Base-by-base conservation (phyloP, 2,329 filamentous ascomycete species). In the Monilinia aucupariae region DNA sequence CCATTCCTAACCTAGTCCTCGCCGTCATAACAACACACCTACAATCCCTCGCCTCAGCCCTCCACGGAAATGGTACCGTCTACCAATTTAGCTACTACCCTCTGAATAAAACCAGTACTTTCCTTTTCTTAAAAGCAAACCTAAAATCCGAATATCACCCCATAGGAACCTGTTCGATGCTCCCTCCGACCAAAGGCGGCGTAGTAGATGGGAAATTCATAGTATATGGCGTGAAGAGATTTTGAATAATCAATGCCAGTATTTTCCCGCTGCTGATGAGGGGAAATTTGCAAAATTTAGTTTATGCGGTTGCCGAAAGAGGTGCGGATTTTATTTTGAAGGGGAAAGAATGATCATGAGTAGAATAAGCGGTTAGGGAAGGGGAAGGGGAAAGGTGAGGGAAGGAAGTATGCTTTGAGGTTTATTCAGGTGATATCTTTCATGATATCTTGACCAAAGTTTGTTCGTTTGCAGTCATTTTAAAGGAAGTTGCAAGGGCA, bases 131-230 rank as follows among this genome's bases (percentile, higher is more conserved):
- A 5, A 39, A 30, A 39, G 22, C 25, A 37, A 58, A 55, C 7
- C 41, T 58, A 1, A 32, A 56, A 22, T 48, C 17, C 5, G 32
- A 49, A 51, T 55, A 52, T 32, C 59, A 66, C 25, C 64, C 62
- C 13, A 51, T 60, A 4, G 56, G 64, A 13, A 64, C 63, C 5
- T 60, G 43, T 55, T 48, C 51, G 1, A 66, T 65, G 61, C 59
- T 39, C 10, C 30, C 56, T 2, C n/a, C 32, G 6, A 3, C 6
- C 0, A 32, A 27, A 2, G 39, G 49, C 2, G 55, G 54, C 4
- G 58, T 65, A 22, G 64, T 65, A 2, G 61, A 64, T 45, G 39
- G 25, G 2, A 45, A 48, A 39, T 59, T 64, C 5, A 65, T 30
- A 45, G 64, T 64, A 15, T 47, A 64, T 53, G 64, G 58, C 8